Evolutionary conservation across 768 basidiomycete species (phyloP).

Genomic region (Xerocomellus chrysenteron): DNA sequence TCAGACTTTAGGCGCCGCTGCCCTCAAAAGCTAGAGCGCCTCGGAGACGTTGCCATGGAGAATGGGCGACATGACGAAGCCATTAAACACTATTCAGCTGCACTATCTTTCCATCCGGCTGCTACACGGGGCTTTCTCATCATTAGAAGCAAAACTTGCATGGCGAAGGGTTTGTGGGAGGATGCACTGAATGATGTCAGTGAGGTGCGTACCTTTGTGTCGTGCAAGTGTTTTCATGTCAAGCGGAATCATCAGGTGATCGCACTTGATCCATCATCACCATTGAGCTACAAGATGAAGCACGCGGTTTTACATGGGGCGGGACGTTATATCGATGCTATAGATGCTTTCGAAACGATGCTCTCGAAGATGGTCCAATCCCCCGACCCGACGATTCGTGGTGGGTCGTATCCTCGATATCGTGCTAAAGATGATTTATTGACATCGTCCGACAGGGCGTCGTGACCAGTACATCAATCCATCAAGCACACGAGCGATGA

Average conservation of each 20-base stretch:
- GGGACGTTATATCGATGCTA: not conserved
- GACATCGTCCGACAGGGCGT: not conserved
- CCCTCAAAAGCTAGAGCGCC: not conserved
- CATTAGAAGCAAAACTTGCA: not conserved
- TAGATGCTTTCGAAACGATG: not conserved
- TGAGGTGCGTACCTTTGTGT: not conserved
- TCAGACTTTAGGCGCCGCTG: not conserved
- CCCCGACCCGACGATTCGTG: not conserved
- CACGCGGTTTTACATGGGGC: not conserved
- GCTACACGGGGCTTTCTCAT: not conserved
- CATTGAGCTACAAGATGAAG: not conserved
- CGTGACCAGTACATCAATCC: not conserved
- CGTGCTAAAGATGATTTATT: not conserved
- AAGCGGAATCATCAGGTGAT: not conserved
- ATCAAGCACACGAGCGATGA: not conserved
- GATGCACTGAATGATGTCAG: conserved; percentile 1
- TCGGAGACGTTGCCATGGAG: not conserved
- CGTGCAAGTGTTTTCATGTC: no score
- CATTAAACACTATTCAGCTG: not conserved
- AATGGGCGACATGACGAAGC: not conserved
- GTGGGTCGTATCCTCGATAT: not conserved
- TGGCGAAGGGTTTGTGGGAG: not conserved
- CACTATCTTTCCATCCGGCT: not conserved
- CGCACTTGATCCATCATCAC: not conserved
- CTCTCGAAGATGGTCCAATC: not conserved